Percentiles rank a stretch among this genome's conserved stretches.
Evolutionary conservation across 768 basidiomycete genomes (phyloP).

Genomic region (Cubamyces lactineus): DNA sequence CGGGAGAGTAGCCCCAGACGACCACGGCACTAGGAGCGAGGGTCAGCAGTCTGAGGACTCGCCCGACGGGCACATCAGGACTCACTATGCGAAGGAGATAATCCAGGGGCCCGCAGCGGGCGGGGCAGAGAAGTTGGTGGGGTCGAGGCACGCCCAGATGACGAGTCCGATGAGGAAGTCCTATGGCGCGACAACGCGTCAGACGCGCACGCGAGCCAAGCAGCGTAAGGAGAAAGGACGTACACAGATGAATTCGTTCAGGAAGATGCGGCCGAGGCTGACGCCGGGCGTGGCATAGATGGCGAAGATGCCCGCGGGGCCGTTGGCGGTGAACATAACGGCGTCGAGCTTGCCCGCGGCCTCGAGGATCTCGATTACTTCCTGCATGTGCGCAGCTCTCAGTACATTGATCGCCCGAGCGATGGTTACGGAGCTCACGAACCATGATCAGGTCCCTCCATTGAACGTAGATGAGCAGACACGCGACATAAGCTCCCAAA

Average conservation of each 20-base stretch:
- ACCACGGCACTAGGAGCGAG: conserved; percentile 45
- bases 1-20: conserved; percentile 64
- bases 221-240: conserved; percentile 23
- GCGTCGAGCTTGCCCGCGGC: conserved; percentile 31
- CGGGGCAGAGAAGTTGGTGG: conserved; percentile 59
- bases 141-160: conserved; percentile 59
- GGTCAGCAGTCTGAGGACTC: not conserved
- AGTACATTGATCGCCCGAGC: not conserved
- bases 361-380: conserved; percentile 26
- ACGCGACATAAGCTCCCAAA: conserved; percentile 64
- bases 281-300: conserved; percentile 49
- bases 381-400: conserved; percentile 1
- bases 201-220: not conserved
- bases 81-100: conserved; percentile 62
- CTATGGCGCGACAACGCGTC: conserved; percentile 6
- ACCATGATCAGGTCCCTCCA: conserved; percentile 56
- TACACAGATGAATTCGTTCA: conserved; percentile 62
- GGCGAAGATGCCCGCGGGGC: conserved; percentile 52
- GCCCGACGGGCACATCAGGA: not conserved
- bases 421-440: conserved; percentile 14
- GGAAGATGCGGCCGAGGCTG: conserved; percentile 48
- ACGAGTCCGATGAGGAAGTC: conserved; percentile 51
- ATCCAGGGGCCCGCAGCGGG: conserved; percentile 54
- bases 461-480: conserved; percentile 61
- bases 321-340: conserved; percentile 36